A percentile compares a stretch with the other conserved stretches of the same genome.
These are phyloP conservation scores for Nemania serpens DNA, from an alignment of 2,329 filamentous ascomycete genomes.

Conservation along the genomic window DNA sequence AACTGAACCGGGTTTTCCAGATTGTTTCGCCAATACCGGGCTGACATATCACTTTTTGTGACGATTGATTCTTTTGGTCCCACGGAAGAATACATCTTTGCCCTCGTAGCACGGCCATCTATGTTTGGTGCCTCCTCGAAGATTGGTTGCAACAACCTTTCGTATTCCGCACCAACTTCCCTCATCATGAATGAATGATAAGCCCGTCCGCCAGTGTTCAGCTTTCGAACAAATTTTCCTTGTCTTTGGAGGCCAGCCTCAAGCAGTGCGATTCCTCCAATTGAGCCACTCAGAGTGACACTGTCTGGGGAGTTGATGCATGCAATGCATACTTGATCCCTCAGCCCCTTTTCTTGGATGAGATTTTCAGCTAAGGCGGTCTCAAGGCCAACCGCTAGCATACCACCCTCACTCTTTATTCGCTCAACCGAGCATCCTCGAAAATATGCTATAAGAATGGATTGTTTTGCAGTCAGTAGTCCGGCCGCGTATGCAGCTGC, in stretches of 20 bases:
- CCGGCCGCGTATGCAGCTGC: conserved; percentile 48
- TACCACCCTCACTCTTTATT: background rate
- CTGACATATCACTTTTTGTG: background rate
- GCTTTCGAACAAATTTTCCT: background rate
- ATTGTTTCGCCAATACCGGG: conserved; percentile 13
- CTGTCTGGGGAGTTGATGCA: background rate
- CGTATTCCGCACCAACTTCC: background rate
- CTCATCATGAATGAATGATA: background rate
- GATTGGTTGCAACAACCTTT: background rate
- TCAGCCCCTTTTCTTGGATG: background rate
- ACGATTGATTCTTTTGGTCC: background rate
- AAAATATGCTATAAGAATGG: conserved; percentile 25
- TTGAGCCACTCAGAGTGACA: background rate
- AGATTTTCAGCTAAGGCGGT: background rate
- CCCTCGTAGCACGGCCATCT: too few relatives aligned
- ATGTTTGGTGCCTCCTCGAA: background rate
- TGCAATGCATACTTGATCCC: background rate
- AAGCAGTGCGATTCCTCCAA: background rate
- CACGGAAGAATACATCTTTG: background rate
- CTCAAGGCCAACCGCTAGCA: background rate
- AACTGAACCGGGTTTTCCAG: conserved; percentile 6
- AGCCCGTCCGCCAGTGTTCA: background rate
- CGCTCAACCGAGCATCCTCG: background rate
- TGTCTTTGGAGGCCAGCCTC: background rate
- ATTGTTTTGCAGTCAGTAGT: conserved; percentile 18